phyloP scores from a whole-genome alignment of 768 basidiomycete genomes.

The Suillus discolor region DNA sequence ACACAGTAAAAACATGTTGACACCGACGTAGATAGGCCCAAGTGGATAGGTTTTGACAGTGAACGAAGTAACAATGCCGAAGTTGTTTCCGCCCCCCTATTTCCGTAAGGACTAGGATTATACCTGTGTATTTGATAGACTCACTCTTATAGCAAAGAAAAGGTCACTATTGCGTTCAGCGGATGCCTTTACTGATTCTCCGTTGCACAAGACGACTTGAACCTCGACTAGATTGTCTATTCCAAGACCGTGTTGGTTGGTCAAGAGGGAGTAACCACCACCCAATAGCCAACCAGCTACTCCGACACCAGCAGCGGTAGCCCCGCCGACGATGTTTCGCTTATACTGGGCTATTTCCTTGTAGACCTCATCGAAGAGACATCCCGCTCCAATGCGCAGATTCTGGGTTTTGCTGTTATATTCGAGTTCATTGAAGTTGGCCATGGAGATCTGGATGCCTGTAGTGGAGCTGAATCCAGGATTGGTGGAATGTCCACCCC shows the following conservation, averaged over 20 bases:
- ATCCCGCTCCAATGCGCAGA: slow-evolving; percentile 30
- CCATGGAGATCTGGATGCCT: slow-evolving; percentile 32
- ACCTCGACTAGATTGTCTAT: slow-evolving; percentile 35
- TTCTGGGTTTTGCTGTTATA: slow-evolving; percentile 16
- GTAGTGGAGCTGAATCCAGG: slow-evolving; percentile 34
- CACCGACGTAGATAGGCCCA: slow-evolving; percentile 11
- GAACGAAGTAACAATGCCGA: slow-evolving; percentile 29
- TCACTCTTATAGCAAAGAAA: slow-evolving; percentile 39
- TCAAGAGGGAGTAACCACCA: slow-evolving; percentile 37
- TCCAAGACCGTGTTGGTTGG: slow-evolving; percentile 34
- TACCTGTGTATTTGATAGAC: slow-evolving; percentile 2
- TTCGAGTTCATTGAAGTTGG: slow-evolving; percentile 26
- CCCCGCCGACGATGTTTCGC: slow-evolving; percentile 27
- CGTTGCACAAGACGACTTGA: slow-evolving; percentile 33
- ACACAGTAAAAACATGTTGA: background rate
- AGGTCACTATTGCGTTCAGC: slow-evolving; percentile 29
- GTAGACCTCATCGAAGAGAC: slow-evolving; percentile 33
- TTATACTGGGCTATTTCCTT: slow-evolving; percentile 11
- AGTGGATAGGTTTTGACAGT: slow-evolving; percentile 22
- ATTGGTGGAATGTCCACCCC: slow-evolving; percentile 33
- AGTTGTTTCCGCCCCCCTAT: slow-evolving; percentile 29
- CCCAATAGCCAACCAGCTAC: slow-evolving; percentile 36
- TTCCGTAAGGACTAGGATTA: background rate
- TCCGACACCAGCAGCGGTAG: slow-evolving; percentile 28
- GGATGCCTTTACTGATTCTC: slow-evolving; percentile 14